Evolutionary conservation across 2,329 filamentous ascomycete genomes (phyloP).

Genomic region (Thielaviopsis musarum): DNA sequence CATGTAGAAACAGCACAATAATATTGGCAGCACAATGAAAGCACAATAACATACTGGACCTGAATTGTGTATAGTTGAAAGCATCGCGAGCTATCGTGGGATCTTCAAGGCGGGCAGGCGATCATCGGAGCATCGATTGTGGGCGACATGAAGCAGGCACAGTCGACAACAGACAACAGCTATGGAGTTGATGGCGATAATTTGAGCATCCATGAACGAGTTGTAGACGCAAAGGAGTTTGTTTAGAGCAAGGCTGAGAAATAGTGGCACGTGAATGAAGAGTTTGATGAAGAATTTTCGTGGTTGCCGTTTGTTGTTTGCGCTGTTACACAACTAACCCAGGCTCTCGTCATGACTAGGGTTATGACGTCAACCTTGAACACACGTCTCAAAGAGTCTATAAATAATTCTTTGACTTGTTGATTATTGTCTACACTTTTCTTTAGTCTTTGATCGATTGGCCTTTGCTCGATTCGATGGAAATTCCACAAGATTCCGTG

Average conservation of each 20-base stretch:
- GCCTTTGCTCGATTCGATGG: not conserved
- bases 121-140: not conserved
- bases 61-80: no score
- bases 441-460: not conserved
- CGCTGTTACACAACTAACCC: not conserved
- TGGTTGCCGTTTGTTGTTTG: not conserved
- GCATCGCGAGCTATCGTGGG: not conserved
- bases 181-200: not conserved
- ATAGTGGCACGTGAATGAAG: no score
- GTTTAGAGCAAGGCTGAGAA: not conserved
- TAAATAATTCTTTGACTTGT: not conserved
- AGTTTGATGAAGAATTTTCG: not conserved
- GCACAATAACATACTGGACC: no score
- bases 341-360: not conserved
- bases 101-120: not conserved
- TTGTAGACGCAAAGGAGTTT: not conserved
- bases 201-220: not conserved
- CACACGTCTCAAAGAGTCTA: not conserved
- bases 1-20: not conserved
- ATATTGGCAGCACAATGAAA: not conserved
- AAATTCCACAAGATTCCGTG: not conserved
- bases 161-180: not conserved
- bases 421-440: not conserved
- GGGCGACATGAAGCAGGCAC: no score
- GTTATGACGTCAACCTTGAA: not conserved